phyloP scores from a whole-genome alignment of 2,329 filamentous ascomycete species.

The Didymosphaeria variabile region DNA sequence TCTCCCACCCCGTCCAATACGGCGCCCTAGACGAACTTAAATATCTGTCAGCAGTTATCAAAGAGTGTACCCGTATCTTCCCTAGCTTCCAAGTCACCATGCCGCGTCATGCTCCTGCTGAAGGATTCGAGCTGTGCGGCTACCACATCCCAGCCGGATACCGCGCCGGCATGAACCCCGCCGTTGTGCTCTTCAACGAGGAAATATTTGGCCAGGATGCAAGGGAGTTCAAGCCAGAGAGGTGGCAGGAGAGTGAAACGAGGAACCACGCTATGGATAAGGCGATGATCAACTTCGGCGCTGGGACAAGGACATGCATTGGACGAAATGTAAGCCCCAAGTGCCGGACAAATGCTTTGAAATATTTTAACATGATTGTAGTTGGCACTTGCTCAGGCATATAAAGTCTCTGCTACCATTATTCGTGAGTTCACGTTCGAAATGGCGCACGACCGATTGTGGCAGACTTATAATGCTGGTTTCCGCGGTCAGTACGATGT shows the following conservation, averaged over 20 bases:
- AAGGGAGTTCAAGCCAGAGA: slow-evolving; percentile 54
- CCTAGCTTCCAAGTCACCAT: slow-evolving; percentile 38
- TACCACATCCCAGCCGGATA: slow-evolving; percentile 47
- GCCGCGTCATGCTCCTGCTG: slow-evolving; percentile 29
- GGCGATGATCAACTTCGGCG: slow-evolving; percentile 50
- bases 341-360: too few species aligned
- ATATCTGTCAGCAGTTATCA: slow-evolving; percentile 55
- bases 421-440: slow-evolving; percentile 27
- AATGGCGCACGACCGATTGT: slow-evolving; percentile 30
- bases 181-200: slow-evolving; percentile 53
- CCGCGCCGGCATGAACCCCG: slow-evolving; percentile 55
- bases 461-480: slow-evolving; percentile 24
- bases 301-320: slow-evolving; percentile 43
- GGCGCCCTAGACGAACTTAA: slow-evolving; percentile 36
- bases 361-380: too few species aligned
- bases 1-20: slow-evolving; percentile 23
- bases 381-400: slow-evolving; percentile 28
- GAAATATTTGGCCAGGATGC: slow-evolving; percentile 52
- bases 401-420: slow-evolving; percentile 31
- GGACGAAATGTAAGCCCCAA: slow-evolving; percentile 32
- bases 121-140: slow-evolving; percentile 30
- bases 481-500: slow-evolving; percentile 20
- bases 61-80: slow-evolving; percentile 55
- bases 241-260: slow-evolving; percentile 52
- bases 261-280: slow-evolving; percentile 30